phyloP scores from a whole-genome alignment of 305 asterid species.

The Fraxinus velutina region DNA sequence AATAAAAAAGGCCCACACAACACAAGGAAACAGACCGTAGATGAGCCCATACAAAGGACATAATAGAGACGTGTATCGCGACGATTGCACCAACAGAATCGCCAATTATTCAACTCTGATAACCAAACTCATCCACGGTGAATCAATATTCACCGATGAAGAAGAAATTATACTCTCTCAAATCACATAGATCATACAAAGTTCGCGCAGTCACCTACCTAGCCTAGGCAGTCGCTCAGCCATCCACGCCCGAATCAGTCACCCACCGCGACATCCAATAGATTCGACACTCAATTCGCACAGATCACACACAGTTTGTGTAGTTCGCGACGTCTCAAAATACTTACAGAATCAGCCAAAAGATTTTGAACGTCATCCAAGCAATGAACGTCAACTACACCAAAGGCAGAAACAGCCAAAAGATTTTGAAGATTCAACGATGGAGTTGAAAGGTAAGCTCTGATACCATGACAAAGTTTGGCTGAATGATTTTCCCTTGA shows the following conservation, averaged over 20 bases:
- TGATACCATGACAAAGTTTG: background rate
- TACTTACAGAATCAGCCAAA: no score
- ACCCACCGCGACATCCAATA: background rate
- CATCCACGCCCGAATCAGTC: background rate
- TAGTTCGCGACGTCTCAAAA: background rate
- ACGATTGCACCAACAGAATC: background rate
- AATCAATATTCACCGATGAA: background rate
- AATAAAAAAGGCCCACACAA: background rate
- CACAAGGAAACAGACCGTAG: background rate
- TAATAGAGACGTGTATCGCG: background rate
- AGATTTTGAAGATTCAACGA: no score
- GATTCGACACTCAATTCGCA: background rate
- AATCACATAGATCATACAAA: background rate
- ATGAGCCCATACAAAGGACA: background rate
- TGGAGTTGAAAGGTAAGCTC: no score
- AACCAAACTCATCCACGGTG: background rate
- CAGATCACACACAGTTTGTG: background rate
- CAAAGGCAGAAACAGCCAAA: background rate
- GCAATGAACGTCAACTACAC: background rate
- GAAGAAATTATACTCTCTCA: background rate
- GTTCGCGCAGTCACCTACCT: background rate
- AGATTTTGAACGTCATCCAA: no score
- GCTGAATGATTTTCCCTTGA: background rate
- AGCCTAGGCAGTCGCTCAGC: background rate
- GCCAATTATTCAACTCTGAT: background rate